These are phyloP conservation scores for Eutrema heterophyllum DNA, from an alignment of 345 rosid genomes.

Conservation along the genomic window DNA sequence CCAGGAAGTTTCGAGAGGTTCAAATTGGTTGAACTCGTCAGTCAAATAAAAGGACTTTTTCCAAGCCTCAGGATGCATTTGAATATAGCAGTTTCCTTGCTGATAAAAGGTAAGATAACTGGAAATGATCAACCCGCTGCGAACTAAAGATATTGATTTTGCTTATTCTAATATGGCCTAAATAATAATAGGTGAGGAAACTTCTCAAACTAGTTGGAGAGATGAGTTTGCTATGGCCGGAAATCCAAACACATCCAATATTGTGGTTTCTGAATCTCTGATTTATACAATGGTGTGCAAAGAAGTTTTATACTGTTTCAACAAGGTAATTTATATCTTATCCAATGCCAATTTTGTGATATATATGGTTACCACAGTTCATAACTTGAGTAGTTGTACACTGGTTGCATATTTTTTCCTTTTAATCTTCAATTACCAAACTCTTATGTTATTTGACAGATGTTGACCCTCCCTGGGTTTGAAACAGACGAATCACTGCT, in stretches of 20 bases:
- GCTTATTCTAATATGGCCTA: conserved; percentile 19
- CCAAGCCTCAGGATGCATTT: conserved; percentile 52
- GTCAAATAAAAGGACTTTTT: conserved; percentile 43
- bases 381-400: not conserved
- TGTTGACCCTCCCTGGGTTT: conserved; percentile 50
- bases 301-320: conserved; percentile 64
- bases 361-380: not conserved
- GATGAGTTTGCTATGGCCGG: conserved; percentile 49
- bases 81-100: conserved; percentile 44
- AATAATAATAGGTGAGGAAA: conserved; percentile 45
- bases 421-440: not conserved
- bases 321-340: conserved; percentile 44
- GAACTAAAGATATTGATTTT: not conserved
- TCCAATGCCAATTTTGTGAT: not conserved
- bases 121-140: conserved; percentile 13
- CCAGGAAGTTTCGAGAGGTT: conserved; percentile 38
- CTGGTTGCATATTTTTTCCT: not conserved
- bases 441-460: conserved; percentile 30
- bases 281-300: conserved; percentile 45
- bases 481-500: conserved; percentile 45
- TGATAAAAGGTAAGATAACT: conserved; percentile 50
- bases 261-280: conserved; percentile 45
- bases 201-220: conserved; percentile 66
- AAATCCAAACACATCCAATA: conserved; percentile 43
- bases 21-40: conserved; percentile 43